Evolutionary conservation across 2,329 filamentous ascomycete species (phyloP), one percentile per base, ranked within the genome.

Genomic region (Penicillium capsulatum): DNA sequence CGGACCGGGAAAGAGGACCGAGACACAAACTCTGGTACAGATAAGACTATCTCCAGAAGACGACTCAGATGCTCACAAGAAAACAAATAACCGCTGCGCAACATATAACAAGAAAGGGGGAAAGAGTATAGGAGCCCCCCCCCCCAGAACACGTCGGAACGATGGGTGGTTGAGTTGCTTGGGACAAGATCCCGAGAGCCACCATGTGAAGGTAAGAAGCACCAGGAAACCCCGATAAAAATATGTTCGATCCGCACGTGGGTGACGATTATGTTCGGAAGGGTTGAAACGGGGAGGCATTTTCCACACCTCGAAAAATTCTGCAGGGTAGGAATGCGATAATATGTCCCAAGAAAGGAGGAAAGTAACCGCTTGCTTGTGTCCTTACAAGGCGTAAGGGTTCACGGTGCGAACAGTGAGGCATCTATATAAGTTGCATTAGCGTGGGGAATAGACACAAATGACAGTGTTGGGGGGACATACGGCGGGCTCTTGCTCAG

Each of bases 401-500:
- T 74, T 74, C 54, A 73, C 66, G 16, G 71, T 72, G 31, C 71
- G 69, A 50, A 74, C 73, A 27, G 71, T 73, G 38, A 73, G 59
- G 54, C 70, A 72, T 48, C 68, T 72, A 47, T 9, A 40, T 29
- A 11, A 37, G 10, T 33, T 6, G 17, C 1, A 48, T 64, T 47
- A 64, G 59, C 40, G 11, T 6, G 11, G n/a, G 10, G n/a, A 7
- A 11, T 28, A 6, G 6, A 28, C 9, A 14, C 4, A 11, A 11
- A 28, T 14, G 5, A 28, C 6, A 14, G n/a, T 11, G 26, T 14
- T 11, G 4, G 5, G 28, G 33, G 29, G 47, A 91, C 92, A 82
- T 85, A 98, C 90, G 92, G 92, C 71, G 92, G 92, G 73, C 91
- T 97, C 86, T 98, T 98, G 71, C 77, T 87, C 59, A 98, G 79